Evolutionary conservation across 192 early-diverging fungal genomes (phyloP), one percentile per base, ranked within the genome.

Genomic region (Phlyctochytrium bullatum): DNA sequence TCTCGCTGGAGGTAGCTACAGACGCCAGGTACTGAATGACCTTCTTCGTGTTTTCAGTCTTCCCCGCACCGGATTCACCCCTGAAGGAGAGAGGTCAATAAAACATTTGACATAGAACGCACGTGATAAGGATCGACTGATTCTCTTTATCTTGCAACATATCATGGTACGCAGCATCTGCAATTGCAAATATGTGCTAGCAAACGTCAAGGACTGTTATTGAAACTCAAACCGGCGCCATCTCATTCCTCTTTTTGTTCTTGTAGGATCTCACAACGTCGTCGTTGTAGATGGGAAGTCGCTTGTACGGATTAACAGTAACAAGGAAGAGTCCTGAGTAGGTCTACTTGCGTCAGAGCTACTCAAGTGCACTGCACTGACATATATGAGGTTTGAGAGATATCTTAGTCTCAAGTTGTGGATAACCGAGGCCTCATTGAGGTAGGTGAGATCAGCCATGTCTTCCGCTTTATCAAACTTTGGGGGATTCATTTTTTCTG

Each of bases 321-420:
- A 99, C 97, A 78, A 97, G 83, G 80, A 99, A 99, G 29, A 99
- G 88, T 20, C 97, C 97, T n/a, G 95, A 98, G 73, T 99, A 99
- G 36, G 97, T 99, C 91, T 94, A 62, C 54, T 36, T n/a, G n/a
- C n/a, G n/a, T n/a, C n/a, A n/a, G n/a, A n/a, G n/a, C n/a, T n/a
- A n/a, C n/a, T n/a, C n/a, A n/a, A n/a, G n/a, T n/a, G n/a, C n/a
- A n/a, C n/a, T 23, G n/a, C 25, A 34, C 68, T 82, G 82, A 93
- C 92, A 78, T 98, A 99, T 64, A 98, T 96, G 67, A 92, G 74
- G 67, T 98, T 92, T 23, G 90, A 86, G 3, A 89, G 84, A 71
- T 97, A 99, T 59, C 97, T 85, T 70, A 94, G 83, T 33, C 90
- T 82, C 24, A 99, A 82, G 71, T 99, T 99, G 81, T 99, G 94